phyloP scores from a whole-genome alignment of 2,329 filamentous ascomycete species.

The Trichophyton simii region DNA sequence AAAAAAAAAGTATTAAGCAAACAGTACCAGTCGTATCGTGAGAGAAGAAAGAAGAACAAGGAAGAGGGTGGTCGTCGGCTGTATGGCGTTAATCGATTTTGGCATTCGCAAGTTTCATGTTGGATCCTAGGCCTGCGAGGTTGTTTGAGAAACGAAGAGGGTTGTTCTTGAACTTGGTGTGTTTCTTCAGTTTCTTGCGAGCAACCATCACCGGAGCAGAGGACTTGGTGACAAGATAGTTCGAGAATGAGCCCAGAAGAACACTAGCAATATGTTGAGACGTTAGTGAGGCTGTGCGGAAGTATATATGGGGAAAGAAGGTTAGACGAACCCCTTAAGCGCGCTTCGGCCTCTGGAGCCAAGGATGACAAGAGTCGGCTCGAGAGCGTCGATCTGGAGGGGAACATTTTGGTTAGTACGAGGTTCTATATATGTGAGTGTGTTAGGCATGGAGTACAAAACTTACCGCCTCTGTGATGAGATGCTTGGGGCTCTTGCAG shows the following conservation, averaged over 20 bases:
- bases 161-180: constrained; percentile 64
- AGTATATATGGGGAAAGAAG: background rate
- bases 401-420: background rate
- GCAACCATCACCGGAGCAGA: constrained; percentile 98
- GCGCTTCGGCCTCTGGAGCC: constrained; percentile 84
- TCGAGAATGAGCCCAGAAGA: constrained; percentile 88
- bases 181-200: constrained; percentile 75
- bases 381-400: constrained; percentile 69
- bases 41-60: too few relatives aligned
- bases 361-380: constrained; percentile 83
- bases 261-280: constrained; percentile 45
- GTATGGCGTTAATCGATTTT: constrained; percentile 52
- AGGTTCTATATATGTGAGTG: background rate
- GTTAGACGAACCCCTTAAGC: constrained; percentile 64
- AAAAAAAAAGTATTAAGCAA: too few relatives aligned
- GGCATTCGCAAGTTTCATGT: constrained; percentile 52
- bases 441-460: background rate
- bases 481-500: constrained; percentile 92
- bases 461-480: constrained; percentile 79
- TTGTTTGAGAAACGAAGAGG: constrained; percentile 70
- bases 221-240: constrained; percentile 93
- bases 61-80: too few relatives aligned
- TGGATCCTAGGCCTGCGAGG: constrained; percentile 47
- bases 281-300: background rate
- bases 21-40: background rate